phyloP scores from a whole-genome alignment of 208 protist species.

The Leishmania turanica region DNA sequence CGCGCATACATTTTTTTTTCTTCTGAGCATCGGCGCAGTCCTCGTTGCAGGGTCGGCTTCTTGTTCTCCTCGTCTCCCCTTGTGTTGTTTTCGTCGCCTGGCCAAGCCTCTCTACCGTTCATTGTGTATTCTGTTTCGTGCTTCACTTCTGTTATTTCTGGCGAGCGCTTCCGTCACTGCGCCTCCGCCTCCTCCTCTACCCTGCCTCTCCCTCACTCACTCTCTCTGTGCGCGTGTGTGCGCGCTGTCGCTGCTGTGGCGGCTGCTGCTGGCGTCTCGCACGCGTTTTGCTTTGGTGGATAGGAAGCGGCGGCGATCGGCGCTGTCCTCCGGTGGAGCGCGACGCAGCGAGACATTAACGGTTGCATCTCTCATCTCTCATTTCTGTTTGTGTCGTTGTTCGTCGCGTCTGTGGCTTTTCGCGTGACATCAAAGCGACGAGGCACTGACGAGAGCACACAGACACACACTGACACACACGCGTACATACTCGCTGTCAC shows the following conservation, averaged over 20 bases:
- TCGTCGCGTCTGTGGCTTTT: background rate
- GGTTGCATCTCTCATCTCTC: too few species aligned
- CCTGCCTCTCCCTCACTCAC: background rate
- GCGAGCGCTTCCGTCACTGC: background rate
- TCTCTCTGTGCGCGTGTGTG: background rate
- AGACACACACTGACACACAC: background rate
- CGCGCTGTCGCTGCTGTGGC: background rate
- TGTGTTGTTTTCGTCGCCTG: background rate
- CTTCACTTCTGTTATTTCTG: slow-evolving; percentile 10
- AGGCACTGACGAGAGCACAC: background rate
- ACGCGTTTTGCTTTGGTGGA: too few species aligned
- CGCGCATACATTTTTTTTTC: background rate
- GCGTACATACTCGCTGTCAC: background rate
- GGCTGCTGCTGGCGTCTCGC: background rate
- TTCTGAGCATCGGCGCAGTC: background rate
- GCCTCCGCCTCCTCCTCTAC: background rate
- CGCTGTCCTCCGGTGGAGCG: too few species aligned
- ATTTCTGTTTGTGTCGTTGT: background rate
- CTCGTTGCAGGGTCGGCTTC: background rate
- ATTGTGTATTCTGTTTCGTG: background rate
- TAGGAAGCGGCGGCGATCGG: too few species aligned
- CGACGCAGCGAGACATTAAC: too few species aligned
- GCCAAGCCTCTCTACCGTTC: background rate
- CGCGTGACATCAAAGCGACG: background rate
- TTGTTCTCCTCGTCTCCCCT: background rate